Evolutionary conservation across 73 alveolate species (phyloP).

Genomic region (Tetrahymena thermophila): DNA sequence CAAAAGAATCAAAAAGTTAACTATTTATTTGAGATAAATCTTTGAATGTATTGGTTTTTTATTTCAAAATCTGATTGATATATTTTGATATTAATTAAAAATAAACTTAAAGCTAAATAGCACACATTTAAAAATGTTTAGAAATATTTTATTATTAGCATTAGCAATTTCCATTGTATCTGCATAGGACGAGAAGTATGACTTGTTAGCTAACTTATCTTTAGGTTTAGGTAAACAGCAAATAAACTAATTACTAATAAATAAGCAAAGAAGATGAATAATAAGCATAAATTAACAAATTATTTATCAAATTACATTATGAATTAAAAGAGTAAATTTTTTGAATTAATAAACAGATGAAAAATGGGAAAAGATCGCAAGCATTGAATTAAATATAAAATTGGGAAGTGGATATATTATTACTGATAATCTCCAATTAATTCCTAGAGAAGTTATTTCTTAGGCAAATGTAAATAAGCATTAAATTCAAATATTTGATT

Average conservation of each 20-base stretch:
- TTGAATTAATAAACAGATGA: not conserved
- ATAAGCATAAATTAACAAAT: not conserved
- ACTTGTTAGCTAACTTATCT: not conserved
- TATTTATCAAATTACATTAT: no score
- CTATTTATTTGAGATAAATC: not conserved
- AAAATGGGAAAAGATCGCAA: not conserved
- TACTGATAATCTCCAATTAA: not conserved
- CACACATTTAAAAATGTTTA: not conserved
- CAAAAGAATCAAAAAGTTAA: not conserved
- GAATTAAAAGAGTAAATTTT: not conserved
- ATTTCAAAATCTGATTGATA: not conserved
- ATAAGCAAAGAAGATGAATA: not conserved
- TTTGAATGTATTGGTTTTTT: not conserved
- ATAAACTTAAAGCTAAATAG: not conserved
- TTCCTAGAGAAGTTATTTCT: not conserved
- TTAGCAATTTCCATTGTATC: not conserved
- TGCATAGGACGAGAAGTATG: not conserved
- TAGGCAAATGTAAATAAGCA: not conserved
- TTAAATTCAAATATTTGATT: not conserved
- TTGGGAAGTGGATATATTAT: not conserved
- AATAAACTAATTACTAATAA: not conserved
- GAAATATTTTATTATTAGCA: not conserved
- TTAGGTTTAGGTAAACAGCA: not conserved
- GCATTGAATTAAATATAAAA: not conserved
- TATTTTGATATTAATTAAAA: not conserved